Evolutionary conservation across 305 asterid species (phyloP).

Genomic region (Striga hermonthica): DNA sequence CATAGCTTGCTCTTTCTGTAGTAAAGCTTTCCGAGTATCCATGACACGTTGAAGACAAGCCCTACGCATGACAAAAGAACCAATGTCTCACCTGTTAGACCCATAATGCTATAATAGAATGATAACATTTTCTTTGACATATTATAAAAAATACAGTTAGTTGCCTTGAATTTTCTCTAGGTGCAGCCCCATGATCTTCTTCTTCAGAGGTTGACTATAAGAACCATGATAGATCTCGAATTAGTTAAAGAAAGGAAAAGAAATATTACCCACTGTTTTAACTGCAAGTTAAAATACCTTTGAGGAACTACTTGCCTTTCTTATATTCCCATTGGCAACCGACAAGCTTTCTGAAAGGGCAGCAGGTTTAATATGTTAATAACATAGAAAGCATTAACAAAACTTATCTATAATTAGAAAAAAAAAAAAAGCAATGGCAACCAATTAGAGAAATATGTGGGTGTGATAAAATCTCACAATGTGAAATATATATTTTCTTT

Average conservation of each 20-base stretch:
- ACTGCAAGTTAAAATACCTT: slow-evolving; percentile 44
- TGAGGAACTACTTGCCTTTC: slow-evolving; percentile 41
- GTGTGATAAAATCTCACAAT: too few relatives aligned
- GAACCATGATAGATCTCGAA: slow-evolving; percentile 24
- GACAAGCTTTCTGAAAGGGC: slow-evolving; percentile 38
- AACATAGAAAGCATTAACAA: slow-evolving; percentile 3
- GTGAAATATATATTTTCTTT: too few relatives aligned
- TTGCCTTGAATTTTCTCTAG: slow-evolving; percentile 72
- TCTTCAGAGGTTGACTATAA: slow-evolving; percentile 48
- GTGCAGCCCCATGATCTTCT: slow-evolving; percentile 46
- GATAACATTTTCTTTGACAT: background rate
- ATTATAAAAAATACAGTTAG: slow-evolving; percentile 16
- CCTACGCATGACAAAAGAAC: slow-evolving; percentile 37
- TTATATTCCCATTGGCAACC: slow-evolving; percentile 47
- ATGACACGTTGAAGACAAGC: slow-evolving; percentile 60
- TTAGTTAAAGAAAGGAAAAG: slow-evolving; percentile 21
- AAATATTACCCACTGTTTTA: slow-evolving; percentile 3
- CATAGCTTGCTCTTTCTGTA: slow-evolving; percentile 87
- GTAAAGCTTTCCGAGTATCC: slow-evolving; percentile 74
- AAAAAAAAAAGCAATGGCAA: too few relatives aligned
- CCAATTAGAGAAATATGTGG: too few relatives aligned
- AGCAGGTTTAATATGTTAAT: slow-evolving; percentile 20
- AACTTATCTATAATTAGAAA: too few relatives aligned
- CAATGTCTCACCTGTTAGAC: slow-evolving; percentile 27
- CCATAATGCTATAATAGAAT: slow-evolving; percentile 11